Conservation (phyloP, 805 yeast genomes). For the Grigorovia jiainica region DNA sequence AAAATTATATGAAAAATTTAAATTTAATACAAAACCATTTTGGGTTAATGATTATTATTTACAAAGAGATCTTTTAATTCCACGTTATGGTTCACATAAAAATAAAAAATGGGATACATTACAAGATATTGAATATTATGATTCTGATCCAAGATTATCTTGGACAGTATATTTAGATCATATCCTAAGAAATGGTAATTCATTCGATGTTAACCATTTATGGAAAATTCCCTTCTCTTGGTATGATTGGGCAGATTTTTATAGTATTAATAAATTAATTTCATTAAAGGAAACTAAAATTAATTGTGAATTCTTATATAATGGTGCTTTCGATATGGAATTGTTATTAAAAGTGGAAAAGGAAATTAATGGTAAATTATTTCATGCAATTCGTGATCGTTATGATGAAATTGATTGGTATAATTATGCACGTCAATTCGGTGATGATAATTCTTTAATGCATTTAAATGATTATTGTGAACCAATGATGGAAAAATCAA, state of each 20-base stretch:
- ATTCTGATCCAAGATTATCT: constrained; percentile 49
- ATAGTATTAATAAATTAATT: constrained; percentile 31
- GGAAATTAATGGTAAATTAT: constrained; percentile 12
- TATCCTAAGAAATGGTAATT: constrained; percentile 12
- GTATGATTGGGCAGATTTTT: constrained; percentile 49
- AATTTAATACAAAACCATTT: constrained; percentile 10
- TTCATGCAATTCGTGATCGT: constrained; percentile 8
- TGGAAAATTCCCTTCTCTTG: constrained; percentile 39
- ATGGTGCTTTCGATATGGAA: constrained; percentile 12
- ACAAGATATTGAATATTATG: constrained; percentile 30
- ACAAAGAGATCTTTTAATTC: constrained; percentile 14
- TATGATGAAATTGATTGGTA: constrained; percentile 15
- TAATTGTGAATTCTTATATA: constrained; percentile 15
- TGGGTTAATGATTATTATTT: constrained; percentile 17
- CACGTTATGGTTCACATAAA: constrained; percentile 10
- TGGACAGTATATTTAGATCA: constrained; percentile 39
- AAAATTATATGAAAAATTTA: constrained; percentile 13
- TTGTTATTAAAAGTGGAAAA: constrained; percentile 10
- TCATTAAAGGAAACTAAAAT: constrained; percentile 9
- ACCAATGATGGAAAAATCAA: not conserved
- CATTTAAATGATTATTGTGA: not conserved
- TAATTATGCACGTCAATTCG: constrained; percentile 2
- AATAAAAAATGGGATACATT: constrained; percentile 11
- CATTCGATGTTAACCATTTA: not conserved
- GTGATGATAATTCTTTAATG: not conserved